phyloP scores from a whole-genome alignment of 2,329 filamentous ascomycete genomes.

The Diaporthe sp. region DNA sequence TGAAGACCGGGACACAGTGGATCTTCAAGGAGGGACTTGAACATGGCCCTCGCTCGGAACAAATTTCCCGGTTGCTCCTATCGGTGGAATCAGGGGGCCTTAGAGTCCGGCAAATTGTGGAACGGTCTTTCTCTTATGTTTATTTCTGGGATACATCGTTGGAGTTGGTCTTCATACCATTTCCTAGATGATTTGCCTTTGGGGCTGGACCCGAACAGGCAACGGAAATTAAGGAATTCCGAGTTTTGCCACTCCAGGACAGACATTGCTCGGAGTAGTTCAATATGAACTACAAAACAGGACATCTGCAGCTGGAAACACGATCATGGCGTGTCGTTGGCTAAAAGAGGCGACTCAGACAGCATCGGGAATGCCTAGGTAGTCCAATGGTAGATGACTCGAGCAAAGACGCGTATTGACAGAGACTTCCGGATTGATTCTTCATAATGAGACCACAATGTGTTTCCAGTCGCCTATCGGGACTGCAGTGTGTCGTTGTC shows the following conservation, averaged over 20 bases:
- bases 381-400: not conserved
- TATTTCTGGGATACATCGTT: not conserved
- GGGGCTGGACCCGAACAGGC: conserved; percentile 5
- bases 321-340: not conserved
- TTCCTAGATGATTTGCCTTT: not conserved
- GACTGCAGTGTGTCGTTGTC: too few species aligned
- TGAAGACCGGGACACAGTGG: too few species aligned
- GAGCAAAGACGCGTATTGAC: not conserved
- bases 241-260: not conserved
- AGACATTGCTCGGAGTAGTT: not conserved
- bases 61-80: not conserved
- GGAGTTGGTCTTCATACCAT: not conserved
- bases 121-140: not conserved
- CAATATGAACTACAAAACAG: not conserved
- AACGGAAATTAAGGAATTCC: not conserved
- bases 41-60: too few species aligned
- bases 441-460: not conserved
- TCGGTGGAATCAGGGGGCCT: not conserved
- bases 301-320: not conserved
- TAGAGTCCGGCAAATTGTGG: not conserved
- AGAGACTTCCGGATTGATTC: not conserved
- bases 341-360: not conserved
- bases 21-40: not conserved
- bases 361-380: not conserved
- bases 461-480: not conserved